Conservation (phyloP, 768 basidiomycete species). For the Saitozyma sp. region DNA sequence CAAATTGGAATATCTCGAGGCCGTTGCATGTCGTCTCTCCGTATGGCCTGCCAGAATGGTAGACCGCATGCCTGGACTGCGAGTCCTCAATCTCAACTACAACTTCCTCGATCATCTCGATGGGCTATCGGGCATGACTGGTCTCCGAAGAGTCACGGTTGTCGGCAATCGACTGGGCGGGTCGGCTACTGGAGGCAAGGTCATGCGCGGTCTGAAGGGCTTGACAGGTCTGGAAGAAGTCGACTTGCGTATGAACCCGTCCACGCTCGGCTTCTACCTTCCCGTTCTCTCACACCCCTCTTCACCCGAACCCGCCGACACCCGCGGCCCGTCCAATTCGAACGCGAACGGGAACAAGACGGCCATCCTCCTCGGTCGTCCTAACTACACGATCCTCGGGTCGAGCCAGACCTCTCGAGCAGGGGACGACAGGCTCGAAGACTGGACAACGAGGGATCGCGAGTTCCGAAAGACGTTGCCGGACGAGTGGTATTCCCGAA, state of each 20-base stretch:
- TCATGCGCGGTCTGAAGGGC: constrained; percentile 61
- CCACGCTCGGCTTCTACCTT: constrained; percentile 92
- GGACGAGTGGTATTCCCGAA: constrained; percentile 79
- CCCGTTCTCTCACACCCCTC: constrained; percentile 69
- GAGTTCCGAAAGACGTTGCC: constrained; percentile 88
- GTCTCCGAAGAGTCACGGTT: constrained; percentile 79
- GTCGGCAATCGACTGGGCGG: constrained; percentile 69
- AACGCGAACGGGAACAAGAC: constrained; percentile 16
- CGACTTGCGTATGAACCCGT: constrained; percentile 76
- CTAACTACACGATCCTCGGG: constrained; percentile 62
- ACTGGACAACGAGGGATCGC: constrained; percentile 75
- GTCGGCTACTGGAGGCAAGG: constrained; percentile 56
- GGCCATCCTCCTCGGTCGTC: constrained; percentile 39
- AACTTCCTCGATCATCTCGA: constrained; percentile 78
- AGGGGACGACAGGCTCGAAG: constrained; percentile 3
- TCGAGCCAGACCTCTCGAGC: background rate
- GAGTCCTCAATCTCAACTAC: constrained; percentile 90
- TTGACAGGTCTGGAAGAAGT: constrained; percentile 82
- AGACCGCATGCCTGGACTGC: constrained; percentile 61
- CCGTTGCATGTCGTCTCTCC: constrained; percentile 80
- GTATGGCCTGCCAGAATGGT: constrained; percentile 56
- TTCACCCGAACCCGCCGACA: constrained; percentile 48
- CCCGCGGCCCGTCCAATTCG: constrained; percentile 7
- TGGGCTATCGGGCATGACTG: constrained; percentile 68
- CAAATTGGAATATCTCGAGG: constrained; percentile 87